Evolutionary conservation across 768 basidiomycete species (phyloP).

Genomic region (Hemileccinum rubropunctum): DNA sequence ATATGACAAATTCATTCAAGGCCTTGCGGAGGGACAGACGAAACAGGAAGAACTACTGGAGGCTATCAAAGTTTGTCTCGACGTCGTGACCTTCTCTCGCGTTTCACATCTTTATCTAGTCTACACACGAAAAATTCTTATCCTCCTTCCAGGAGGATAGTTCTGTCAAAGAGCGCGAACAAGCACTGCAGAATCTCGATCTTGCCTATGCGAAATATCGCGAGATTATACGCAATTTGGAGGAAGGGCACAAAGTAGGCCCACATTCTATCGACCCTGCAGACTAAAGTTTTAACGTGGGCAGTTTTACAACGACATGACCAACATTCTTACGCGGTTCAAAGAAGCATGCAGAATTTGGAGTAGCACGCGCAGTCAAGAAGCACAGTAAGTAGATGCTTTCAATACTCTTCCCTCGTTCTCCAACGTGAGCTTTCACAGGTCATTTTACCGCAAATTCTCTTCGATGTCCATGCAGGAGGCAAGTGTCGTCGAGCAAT

Average conservation of each 20-base stretch:
- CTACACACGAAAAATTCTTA: conserved; percentile 70
- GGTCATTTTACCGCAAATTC: conserved; percentile 20
- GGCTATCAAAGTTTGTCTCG: conserved; percentile 59
- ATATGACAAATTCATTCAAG: conserved; percentile 73
- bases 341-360: conserved; percentile 74
- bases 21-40: conserved; percentile 48
- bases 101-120: conserved; percentile 34
- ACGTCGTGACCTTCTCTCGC: not conserved
- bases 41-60: conserved; percentile 66
- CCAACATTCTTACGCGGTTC: conserved; percentile 67
- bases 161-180: conserved; percentile 74
- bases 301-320: conserved; percentile 92
- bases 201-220: conserved; percentile 83
- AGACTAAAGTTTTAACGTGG: not conserved
- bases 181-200: conserved; percentile 78
- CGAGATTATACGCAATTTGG: conserved; percentile 80
- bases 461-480: conserved; percentile 34
- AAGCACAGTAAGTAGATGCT: conserved; percentile 58
- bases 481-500: conserved; percentile 5
- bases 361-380: conserved; percentile 67
- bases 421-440: conserved; percentile 1
- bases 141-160: conserved; percentile 77
- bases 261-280: not conserved
- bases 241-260: conserved; percentile 80
- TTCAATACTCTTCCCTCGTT: not conserved